Base-by-base conservation (phyloP, 2,329 filamentous ascomycete genomes). In the Lecanicillium sp. region DNA sequence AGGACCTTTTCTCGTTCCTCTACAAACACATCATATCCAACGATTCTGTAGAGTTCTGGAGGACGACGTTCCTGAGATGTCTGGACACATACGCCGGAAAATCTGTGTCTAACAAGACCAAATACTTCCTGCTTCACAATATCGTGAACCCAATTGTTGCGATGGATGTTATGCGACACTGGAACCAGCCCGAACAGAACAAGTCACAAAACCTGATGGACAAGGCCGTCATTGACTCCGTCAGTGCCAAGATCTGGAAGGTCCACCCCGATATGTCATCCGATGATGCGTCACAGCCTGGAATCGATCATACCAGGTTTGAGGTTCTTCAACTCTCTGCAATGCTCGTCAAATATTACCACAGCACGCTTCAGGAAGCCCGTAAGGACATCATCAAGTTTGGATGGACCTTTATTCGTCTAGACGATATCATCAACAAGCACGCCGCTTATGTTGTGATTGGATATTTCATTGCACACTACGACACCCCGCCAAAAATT, bases 401-500 rank as follows among this genome's bases (percentile, higher is more conserved):
- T 60, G 89, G 88, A 3, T 99, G 92, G 92, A 95, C 89, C 14
- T 96, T 95, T 56, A 98, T 98, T 52, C 80, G 86, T 17, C 75
- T 98, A n/a, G 94, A 99, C 54, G 92, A 99, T 59, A 85, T 95
- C 41, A 95, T 98, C 67, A 98, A 96, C 68, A 98, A 98, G 60
- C 92, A 96, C 58, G 92, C 90, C 1, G 89, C 92, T 3, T 98
- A 98, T 52, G 90, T 95, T 5, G 79, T 98, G 5, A 94, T 98
- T 44, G 88, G 86, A 3, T 98, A 95, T 61, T 98, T 98, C 65
- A 95, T 98, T 51, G 86, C 87, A 1, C 85, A 94, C 47, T 98
- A 94, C 55, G 94, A 98, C 51, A 96, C 92, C 0, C 94, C 92
- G 0, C 75, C 85, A 11, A 98, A 96, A 71, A 96, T 98, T 40